Base-by-base conservation (phyloP, 192 early-diverging fungal genomes). In the Chytriomyces hyalinus region DNA sequence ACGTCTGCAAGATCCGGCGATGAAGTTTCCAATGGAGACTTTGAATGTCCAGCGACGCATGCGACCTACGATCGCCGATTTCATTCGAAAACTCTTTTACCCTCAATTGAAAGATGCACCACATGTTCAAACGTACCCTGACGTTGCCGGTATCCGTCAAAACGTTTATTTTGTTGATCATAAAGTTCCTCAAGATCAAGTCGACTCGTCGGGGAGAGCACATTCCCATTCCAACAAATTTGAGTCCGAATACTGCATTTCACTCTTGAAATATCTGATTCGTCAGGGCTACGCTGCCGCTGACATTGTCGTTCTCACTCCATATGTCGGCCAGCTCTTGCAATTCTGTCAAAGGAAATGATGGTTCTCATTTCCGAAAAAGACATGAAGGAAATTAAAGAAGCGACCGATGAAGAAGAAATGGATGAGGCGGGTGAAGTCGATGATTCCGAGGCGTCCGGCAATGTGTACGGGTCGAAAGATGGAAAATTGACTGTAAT, bases 241-340 rank as follows among this genome's bases (percentile, higher is more conserved):
- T 45, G 83, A 84, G 53, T 77, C 76, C 1, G 70, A 73, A 13
- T 69, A 80, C 53, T 74, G 75, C n/a, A 75, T 84, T 7, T 72
- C 77, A 28, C 78, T 84, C 10, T 66, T 82, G 3, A 7, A 63
- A 43, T 76, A 84, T 62, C 46, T 84, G 45, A 60, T 84, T 47
- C 72, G 66, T 20, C 80, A 84, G 49, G 80, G 80, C 61, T 84
- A 82, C 75, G 20, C 28, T 7, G 10, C 61, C 6, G 22, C 20
- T 10, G 73, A 81, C 13, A 66, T 84, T 53, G 80, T 78, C 20
- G 64, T 84, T 64, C 61, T 84, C 61, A 84, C 83, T 3, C 83
- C 83, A 5, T 84, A 84, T 46, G 71, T 77, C n/a, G 80, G 83
- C n/a, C 83, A 84, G 71, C 75, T 81, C 7, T 15, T 68, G 11